These are phyloP conservation scores for Eremomyces bilateralis DNA, from an alignment of 495 filamentous ascomycete species.

Conservation along the genomic window DNA sequence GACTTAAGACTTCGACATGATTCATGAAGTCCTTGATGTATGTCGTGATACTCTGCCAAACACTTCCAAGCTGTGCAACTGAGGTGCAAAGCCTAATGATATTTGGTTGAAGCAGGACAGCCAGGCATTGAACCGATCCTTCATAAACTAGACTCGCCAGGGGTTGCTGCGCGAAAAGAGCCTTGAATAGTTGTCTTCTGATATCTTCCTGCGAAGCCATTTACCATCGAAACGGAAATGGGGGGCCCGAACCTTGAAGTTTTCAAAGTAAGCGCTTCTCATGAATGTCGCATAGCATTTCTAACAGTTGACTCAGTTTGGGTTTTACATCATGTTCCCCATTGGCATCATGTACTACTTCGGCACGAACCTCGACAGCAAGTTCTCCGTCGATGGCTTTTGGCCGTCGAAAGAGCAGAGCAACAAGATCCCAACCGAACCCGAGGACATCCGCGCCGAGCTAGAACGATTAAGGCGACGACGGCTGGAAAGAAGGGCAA, in stretches of 20 bases:
- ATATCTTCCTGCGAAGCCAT: no score
- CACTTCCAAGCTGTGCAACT: no score
- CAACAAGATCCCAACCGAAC: conserved; percentile 72
- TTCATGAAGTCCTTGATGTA: no score
- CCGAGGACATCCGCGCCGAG: conserved; percentile 67
- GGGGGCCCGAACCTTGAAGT: conserved; percentile 85
- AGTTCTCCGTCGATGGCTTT: conserved; percentile 74
- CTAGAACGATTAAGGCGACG: conserved; percentile 44
- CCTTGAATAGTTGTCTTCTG: no score
- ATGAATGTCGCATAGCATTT: conserved; percentile 2
- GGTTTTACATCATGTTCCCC: conserved; percentile 95
- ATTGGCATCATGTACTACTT: conserved; percentile 99
- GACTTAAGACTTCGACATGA: no score
- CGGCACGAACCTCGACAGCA: conserved; percentile 87
- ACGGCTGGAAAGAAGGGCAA: conserved; percentile 35
- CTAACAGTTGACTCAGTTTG: conserved; percentile 38
- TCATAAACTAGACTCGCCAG: no score
- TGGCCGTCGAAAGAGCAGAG: conserved; percentile 77
- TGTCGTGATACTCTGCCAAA: no score
- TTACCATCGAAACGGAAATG: no score
- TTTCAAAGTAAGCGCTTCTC: conserved; percentile 48
- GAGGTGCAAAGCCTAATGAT: no score
- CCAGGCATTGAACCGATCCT: no score
- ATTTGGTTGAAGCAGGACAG: no score
- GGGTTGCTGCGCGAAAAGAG: no score